Conservation (phyloP, 371 early-diverging fungal genomes). For the Massospora cicadina region DNA sequence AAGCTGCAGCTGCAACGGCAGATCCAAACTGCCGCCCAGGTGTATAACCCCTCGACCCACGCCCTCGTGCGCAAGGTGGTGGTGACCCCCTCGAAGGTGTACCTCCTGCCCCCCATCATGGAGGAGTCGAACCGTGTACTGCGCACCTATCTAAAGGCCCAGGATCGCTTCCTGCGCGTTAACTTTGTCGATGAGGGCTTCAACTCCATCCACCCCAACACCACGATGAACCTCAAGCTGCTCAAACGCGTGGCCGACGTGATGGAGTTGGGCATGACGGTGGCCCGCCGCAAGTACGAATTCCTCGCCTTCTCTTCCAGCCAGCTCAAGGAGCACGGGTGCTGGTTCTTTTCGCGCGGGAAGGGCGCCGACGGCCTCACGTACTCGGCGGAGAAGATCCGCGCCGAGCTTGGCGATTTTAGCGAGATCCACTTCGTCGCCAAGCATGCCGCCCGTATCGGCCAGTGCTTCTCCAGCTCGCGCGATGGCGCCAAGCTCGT, state of each 20-base stretch:
- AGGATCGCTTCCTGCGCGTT: slow-evolving; percentile 46
- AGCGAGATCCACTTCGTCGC: slow-evolving; percentile 42
- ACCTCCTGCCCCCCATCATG: slow-evolving; percentile 28
- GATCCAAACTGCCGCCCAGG: background rate
- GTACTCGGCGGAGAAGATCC: slow-evolving; percentile 33
- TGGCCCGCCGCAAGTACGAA: slow-evolving; percentile 36
- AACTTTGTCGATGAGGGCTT: slow-evolving; percentile 45
- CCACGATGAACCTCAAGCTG: slow-evolving; percentile 5
- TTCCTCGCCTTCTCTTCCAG: slow-evolving; percentile 53
- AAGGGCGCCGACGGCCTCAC: slow-evolving; percentile 12
- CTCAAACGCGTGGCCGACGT: slow-evolving; percentile 21
- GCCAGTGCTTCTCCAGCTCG: slow-evolving; percentile 57
- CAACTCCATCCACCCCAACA: slow-evolving; percentile 19
- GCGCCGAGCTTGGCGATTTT: slow-evolving; percentile 56
- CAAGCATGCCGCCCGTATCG: slow-evolving; percentile 53
- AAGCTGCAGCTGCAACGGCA: background rate
- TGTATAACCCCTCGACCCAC: slow-evolving; percentile 22
- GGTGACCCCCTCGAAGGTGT: slow-evolving; percentile 38
- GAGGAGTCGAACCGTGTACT: slow-evolving; percentile 50
- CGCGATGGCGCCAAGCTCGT: slow-evolving; percentile 23
- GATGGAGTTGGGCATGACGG: slow-evolving; percentile 25
- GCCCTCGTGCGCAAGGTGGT: slow-evolving; percentile 34
- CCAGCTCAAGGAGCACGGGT: slow-evolving; percentile 45
- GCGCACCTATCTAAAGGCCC: slow-evolving; percentile 23
- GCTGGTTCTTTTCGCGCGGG: slow-evolving; percentile 44